Evolutionary conservation across 2,329 filamentous ascomycete species (phyloP).

Genomic region (Fusarium siculi): DNA sequence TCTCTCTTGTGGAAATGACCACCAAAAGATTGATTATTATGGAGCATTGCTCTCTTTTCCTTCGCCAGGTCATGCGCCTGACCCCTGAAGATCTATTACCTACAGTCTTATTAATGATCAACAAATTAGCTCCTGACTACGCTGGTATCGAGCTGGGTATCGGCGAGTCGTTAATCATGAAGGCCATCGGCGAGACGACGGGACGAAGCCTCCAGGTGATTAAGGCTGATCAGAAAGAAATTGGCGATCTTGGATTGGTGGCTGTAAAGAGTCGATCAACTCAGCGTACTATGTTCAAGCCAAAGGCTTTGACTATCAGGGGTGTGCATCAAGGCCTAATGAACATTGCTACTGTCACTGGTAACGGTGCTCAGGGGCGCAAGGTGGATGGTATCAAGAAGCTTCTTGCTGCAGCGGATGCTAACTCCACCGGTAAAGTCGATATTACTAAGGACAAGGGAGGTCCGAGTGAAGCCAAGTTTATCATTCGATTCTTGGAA

Average conservation of each 20-base stretch:
- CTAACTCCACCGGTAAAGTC: slow-evolving; percentile 77
- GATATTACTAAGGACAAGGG: slow-evolving; percentile 95
- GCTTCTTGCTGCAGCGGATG: slow-evolving; percentile 88
- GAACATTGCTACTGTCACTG: slow-evolving; percentile 85
- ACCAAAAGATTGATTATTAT: slow-evolving; percentile 90
- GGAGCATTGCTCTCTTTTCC: slow-evolving; percentile 88
- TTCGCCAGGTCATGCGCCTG: slow-evolving; percentile 92
- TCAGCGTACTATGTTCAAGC: slow-evolving; percentile 98
- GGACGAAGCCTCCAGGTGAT: slow-evolving; percentile 89
- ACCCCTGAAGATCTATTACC: slow-evolving; percentile 89
- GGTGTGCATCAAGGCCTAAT: slow-evolving; percentile 90
- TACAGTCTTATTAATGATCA: slow-evolving; percentile 94
- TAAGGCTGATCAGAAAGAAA: slow-evolving; percentile 95
- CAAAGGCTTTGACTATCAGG: slow-evolving; percentile 86
- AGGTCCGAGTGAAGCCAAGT: slow-evolving; percentile 94
- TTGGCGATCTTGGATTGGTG: slow-evolving; percentile 93
- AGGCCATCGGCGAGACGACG: slow-evolving; percentile 94
- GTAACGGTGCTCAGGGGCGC: slow-evolving; percentile 86
- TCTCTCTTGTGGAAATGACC: slow-evolving; percentile 94
- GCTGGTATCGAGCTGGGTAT: slow-evolving; percentile 98
- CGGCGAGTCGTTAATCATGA: slow-evolving; percentile 98
- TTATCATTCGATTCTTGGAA: slow-evolving; percentile 89
- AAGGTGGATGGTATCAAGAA: slow-evolving; percentile 98
- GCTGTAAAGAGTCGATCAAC: slow-evolving; percentile 95
- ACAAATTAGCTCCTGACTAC: slow-evolving; percentile 97